Evolutionary conservation across 805 yeast species (phyloP).

Genomic region (Zygosaccharomyces rouxii): DNA sequence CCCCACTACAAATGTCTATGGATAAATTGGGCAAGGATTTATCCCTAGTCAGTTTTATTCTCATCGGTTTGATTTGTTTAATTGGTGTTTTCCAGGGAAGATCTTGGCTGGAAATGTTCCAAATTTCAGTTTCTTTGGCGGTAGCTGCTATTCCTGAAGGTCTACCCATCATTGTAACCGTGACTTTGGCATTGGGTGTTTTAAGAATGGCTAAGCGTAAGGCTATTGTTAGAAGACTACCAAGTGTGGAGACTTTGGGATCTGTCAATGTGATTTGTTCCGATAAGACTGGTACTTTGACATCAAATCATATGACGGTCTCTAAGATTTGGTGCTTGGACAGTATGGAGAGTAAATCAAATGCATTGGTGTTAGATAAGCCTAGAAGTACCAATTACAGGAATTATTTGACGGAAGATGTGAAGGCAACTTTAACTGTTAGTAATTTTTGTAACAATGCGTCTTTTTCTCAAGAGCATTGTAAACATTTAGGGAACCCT

Average conservation of each 20-base stretch:
- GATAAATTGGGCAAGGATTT: slow-evolving; percentile 90
- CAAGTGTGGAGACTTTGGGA: slow-evolving; percentile 93
- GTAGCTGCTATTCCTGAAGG: slow-evolving; percentile 99
- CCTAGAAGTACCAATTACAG: slow-evolving; percentile 38
- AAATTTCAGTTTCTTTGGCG: slow-evolving; percentile 92
- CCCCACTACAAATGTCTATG: slow-evolving; percentile 95
- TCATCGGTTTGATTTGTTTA: slow-evolving; percentile 87
- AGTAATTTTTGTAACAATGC: slow-evolving; percentile 78
- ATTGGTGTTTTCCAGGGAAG: slow-evolving; percentile 91
- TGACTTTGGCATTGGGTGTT: slow-evolving; percentile 93
- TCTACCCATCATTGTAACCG: slow-evolving; percentile 95
- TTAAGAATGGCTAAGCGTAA: slow-evolving; percentile 91
- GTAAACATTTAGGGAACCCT: slow-evolving; percentile 81
- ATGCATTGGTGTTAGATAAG: slow-evolving; percentile 43
- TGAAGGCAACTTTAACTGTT: slow-evolving; percentile 51
- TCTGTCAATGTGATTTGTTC: slow-evolving; percentile 91
- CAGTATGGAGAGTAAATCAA: slow-evolving; percentile 40
- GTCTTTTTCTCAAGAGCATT: slow-evolving; percentile 61
- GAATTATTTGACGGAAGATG: slow-evolving; percentile 49
- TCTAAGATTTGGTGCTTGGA: slow-evolving; percentile 77
- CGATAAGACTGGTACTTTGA: slow-evolving; percentile 87
- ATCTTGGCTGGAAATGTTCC: slow-evolving; percentile 96
- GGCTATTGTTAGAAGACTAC: slow-evolving; percentile 91
- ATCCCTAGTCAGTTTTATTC: slow-evolving; percentile 74
- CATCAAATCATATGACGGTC: slow-evolving; percentile 88